These are phyloP conservation scores for Solanum aculeatissimum DNA, from an alignment of 305 asterid genomes.

Conservation along the genomic window DNA sequence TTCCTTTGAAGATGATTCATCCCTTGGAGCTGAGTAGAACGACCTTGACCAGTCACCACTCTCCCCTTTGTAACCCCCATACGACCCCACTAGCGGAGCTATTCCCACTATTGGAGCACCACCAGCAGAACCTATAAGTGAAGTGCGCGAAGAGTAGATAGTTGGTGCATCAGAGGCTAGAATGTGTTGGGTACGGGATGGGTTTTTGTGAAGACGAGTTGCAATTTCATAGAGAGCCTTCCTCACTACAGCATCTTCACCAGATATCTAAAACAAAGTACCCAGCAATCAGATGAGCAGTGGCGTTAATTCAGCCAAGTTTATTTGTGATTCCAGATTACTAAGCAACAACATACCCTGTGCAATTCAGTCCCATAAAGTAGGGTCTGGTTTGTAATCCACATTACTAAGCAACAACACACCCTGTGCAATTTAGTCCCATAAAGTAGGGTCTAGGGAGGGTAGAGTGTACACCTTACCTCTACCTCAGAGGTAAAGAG, in stretches of 20 bases:
- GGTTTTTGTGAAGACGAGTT: constrained; percentile 64
- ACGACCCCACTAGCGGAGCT: constrained; percentile 52
- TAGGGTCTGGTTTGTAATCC: background rate
- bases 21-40: constrained; percentile 54
- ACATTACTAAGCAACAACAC: background rate
- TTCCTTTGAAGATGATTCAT: constrained; percentile 53
- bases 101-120: constrained; percentile 65
- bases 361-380: background rate
- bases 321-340: background rate
- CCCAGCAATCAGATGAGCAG: background rate
- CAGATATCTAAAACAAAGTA: constrained; percentile 41
- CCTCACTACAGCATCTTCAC: constrained; percentile 52
- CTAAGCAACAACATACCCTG: background rate
- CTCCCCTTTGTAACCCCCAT: constrained; percentile 72
- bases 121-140: constrained; percentile 35
- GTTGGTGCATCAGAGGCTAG: constrained; percentile 44
- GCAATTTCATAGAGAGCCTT: constrained; percentile 63
- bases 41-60: constrained; percentile 53
- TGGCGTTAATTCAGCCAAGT: background rate
- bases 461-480: background rate
- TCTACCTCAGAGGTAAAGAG: background rate
- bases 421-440: background rate
- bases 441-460: background rate
- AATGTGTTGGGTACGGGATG: constrained; percentile 67
- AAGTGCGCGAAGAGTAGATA: constrained; percentile 43